Percentiles rank a stretch among this genome's conserved stretches.
phyloP scores from a whole-genome alignment of 805 yeast genomes.

The Wickerhamiella kazuoi region DNA sequence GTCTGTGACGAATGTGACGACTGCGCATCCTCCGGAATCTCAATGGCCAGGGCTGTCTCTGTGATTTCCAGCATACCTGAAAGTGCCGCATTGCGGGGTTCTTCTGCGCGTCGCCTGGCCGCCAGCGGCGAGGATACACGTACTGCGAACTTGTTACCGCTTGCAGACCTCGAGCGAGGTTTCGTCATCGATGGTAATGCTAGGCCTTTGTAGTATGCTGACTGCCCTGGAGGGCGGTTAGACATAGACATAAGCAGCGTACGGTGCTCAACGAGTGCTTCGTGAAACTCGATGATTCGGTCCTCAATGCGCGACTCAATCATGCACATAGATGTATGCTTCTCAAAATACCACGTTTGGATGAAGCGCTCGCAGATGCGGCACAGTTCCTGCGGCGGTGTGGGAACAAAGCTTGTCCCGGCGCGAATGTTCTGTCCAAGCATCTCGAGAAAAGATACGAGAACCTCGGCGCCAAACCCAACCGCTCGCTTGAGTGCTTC shows the following conservation, averaged over 20 bases:
- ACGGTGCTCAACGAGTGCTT: constrained; percentile 54
- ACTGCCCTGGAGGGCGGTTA: constrained; percentile 19
- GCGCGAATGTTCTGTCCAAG: constrained; percentile 47
- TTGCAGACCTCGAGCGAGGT: background rate
- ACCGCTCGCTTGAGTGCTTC: constrained; percentile 40
- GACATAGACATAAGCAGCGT: constrained; percentile 25
- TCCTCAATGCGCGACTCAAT: constrained; percentile 73
- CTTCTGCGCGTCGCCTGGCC: constrained; percentile 2
- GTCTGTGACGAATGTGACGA: too few relatives aligned
- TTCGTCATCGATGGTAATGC: background rate
- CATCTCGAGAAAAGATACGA: constrained; percentile 51
- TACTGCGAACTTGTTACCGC: constrained; percentile 10
- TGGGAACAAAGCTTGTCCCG: constrained; percentile 40
- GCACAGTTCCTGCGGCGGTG: constrained; percentile 71
- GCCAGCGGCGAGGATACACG: constrained; percentile 16
- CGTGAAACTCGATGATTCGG: constrained; percentile 58
- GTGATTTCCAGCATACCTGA: constrained; percentile 4
- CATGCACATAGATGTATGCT: constrained; percentile 73
- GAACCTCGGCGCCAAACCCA: constrained; percentile 79
- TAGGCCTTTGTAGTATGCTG: constrained; percentile 3
- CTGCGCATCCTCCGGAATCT: constrained; percentile 10
- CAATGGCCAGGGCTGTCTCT: constrained; percentile 8
- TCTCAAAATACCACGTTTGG: constrained; percentile 95
- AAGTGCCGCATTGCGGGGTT: background rate
- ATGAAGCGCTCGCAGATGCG: constrained; percentile 78